Conservation (phyloP, 1,284 basidiomycete genomes). For the Puccinia triticina region DNA sequence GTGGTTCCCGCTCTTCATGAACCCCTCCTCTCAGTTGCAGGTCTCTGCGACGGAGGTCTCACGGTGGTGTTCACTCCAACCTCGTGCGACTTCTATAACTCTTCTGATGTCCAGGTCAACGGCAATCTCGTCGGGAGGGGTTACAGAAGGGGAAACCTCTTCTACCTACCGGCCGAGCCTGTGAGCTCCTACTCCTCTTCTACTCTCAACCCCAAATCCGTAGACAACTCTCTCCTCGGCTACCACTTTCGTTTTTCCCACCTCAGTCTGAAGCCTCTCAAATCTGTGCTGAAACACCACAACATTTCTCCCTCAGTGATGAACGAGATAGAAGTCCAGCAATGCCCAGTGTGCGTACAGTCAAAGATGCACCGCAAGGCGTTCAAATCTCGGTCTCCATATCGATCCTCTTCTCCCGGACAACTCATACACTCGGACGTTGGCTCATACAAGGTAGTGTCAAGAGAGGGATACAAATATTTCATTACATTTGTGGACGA, state of each 20-base stretch:
- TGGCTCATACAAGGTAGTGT: not conserved
- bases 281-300: not conserved
- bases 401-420: not conserved
- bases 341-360: not conserved
- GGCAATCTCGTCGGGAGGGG: too few species aligned
- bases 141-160: too few species aligned
- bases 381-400: not conserved
- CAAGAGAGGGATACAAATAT: not conserved
- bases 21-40: too few species aligned
- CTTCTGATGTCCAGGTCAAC: too few species aligned
- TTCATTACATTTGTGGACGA: not conserved
- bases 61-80: too few species aligned
- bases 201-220: too few species aligned
- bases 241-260: not conserved
- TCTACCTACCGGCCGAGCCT: too few species aligned
- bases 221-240: not conserved
- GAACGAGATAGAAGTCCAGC: not conserved
- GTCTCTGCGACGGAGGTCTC: too few species aligned
- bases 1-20: too few species aligned
- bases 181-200: too few species aligned
- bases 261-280: constrained; percentile 10
- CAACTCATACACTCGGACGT: constrained; percentile 3
- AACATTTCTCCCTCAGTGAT: not conserved
- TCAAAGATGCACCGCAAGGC: not conserved
- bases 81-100: too few species aligned